Conservation (phyloP, 2,329 filamentous ascomycete species). For the Cladophialophora yegresii region DNA sequence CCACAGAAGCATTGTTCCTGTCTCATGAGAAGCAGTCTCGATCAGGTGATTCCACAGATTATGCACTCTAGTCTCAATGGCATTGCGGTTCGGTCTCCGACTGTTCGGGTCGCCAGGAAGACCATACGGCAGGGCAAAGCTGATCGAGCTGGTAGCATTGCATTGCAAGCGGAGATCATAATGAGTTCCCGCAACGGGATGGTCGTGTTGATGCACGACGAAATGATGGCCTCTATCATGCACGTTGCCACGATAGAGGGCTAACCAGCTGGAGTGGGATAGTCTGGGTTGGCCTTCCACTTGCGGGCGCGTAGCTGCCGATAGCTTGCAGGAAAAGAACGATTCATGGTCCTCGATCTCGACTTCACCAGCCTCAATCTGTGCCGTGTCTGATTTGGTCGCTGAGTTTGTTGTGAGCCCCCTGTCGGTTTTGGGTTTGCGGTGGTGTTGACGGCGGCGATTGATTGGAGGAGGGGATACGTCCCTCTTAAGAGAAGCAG, state of each 20-base stretch:
- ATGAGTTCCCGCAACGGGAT: constrained; percentile 67
- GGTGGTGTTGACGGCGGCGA: constrained; percentile 1
- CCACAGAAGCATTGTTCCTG: constrained; percentile 64
- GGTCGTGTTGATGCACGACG: constrained; percentile 72
- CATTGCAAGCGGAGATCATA: constrained; percentile 72
- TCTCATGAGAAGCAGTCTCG: constrained; percentile 57
- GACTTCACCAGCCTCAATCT: constrained; percentile 56
- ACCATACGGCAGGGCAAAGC: constrained; percentile 66
- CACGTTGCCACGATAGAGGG: constrained; percentile 53
- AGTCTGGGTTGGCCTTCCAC: constrained; percentile 41
- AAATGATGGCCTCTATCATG: constrained; percentile 58
- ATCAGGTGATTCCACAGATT: constrained; percentile 65
- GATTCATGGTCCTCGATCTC: constrained; percentile 52
- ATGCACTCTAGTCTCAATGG: constrained; percentile 64
- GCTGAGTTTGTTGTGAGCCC: background rate
- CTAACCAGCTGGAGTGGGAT: constrained; percentile 46
- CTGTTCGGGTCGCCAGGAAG: constrained; percentile 62
- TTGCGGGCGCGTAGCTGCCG: constrained; percentile 37
- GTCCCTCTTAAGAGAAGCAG: constrained; percentile 24
- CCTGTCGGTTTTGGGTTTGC: constrained; percentile 6
- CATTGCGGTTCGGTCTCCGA: constrained; percentile 57
- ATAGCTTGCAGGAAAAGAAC: constrained; percentile 51
- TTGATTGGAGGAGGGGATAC: constrained; percentile 30
- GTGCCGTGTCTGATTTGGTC: constrained; percentile 40
- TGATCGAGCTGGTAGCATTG: constrained; percentile 65